These are phyloP conservation scores for Nepenthes alata DNA, from an alignment of 179 eudicot species.

Conservation along the genomic window DNA sequence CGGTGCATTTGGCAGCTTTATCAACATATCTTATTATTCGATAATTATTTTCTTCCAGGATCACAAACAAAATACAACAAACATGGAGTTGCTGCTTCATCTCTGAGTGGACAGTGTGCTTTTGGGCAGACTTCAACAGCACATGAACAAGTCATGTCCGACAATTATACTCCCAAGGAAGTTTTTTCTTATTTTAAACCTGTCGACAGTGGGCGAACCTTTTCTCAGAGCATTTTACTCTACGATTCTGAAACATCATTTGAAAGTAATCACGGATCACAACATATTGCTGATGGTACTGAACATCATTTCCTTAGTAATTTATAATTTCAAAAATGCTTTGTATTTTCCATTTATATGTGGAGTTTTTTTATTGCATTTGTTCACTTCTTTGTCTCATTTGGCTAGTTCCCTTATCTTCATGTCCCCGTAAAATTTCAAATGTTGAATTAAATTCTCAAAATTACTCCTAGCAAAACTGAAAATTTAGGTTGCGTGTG, in stretches of 20 bases:
- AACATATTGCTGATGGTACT: constrained; percentile 20
- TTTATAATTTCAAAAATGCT: neutral
- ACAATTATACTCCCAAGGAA: constrained; percentile 22
- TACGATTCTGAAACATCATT: constrained; percentile 35
- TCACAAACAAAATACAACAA: constrained; percentile 6
- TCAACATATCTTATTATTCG: constrained; percentile 8
- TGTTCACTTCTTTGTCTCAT: too few species aligned
- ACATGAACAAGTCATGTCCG: constrained; percentile 29
- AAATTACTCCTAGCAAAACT: too few species aligned
- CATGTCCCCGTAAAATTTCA: too few species aligned
- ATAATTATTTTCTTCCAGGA: constrained; percentile 15
- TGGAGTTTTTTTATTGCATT: too few species aligned
- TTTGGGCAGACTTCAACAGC: constrained; percentile 15
- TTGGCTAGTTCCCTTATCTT: too few species aligned
- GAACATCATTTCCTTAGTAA: too few species aligned
- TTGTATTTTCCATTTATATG: neutral
- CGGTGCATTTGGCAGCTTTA: constrained; percentile 1
- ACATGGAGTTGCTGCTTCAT: constrained; percentile 2
- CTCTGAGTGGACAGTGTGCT: constrained; percentile 18
- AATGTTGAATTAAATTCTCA: too few species aligned
- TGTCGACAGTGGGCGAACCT: constrained; percentile 32
- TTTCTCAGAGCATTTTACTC: constrained; percentile 30
- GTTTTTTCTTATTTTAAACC: constrained; percentile 23
- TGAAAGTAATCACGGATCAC: constrained; percentile 21
- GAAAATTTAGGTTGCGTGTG: too few species aligned